These are phyloP conservation scores for Amphirosellinia nigrospora DNA, from an alignment of 495 filamentous ascomycete genomes.

Conservation along the genomic window DNA sequence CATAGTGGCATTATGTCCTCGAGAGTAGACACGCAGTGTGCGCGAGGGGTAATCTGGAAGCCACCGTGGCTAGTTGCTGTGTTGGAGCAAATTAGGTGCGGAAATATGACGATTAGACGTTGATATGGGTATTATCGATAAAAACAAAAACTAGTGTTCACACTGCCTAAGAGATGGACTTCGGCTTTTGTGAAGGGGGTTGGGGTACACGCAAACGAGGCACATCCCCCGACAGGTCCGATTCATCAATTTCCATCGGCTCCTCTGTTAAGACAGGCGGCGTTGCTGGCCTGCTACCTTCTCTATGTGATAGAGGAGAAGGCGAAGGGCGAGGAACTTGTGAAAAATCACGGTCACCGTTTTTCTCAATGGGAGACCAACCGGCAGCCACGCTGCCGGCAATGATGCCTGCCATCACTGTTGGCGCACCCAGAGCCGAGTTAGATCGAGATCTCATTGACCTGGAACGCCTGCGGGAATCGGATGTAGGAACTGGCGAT, in stretches of 20 bases:
- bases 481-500: conserved; percentile 68
- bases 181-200: conserved; percentile 45
- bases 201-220: conserved; percentile 50
- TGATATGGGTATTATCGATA: conserved; percentile 14
- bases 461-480: conserved; percentile 69
- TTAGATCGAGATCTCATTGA: conserved; percentile 84
- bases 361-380: conserved; percentile 82
- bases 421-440: conserved; percentile 81
- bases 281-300: conserved; percentile 31
- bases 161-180: conserved; percentile 43
- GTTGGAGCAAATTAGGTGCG: neutral
- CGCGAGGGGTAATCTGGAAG: neutral
- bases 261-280: conserved; percentile 45
- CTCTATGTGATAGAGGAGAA: conserved; percentile 34
- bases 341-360: conserved; percentile 38
- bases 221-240: conserved; percentile 37
- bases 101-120: neutral
- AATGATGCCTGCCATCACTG: conserved; percentile 87
- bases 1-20: neutral
- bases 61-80: neutral
- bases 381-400: conserved; percentile 82
- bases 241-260: conserved; percentile 43
- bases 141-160: conserved; percentile 34
- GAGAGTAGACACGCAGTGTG: neutral
- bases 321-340: conserved; percentile 36